Evolutionary conservation across 2,329 filamentous ascomycete species (phyloP).

Genomic region (Aspergillus tanneri): DNA sequence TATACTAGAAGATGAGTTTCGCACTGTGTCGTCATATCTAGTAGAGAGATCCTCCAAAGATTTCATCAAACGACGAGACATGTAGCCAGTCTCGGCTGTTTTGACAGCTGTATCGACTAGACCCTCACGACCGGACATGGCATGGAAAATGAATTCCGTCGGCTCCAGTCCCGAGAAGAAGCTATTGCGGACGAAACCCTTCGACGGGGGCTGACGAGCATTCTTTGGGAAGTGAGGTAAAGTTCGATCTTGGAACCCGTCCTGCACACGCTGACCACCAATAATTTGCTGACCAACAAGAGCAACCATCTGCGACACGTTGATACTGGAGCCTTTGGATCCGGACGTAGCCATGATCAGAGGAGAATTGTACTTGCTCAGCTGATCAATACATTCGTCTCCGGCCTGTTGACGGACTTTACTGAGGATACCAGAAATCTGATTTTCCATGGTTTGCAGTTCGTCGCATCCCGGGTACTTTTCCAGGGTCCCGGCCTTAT

Average conservation of each 20-base stretch:
- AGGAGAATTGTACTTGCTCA: slow-evolving; percentile 89
- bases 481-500: slow-evolving; percentile 75
- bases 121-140: slow-evolving; percentile 97
- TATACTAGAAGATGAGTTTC: slow-evolving; percentile 82
- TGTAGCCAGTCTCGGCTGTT: slow-evolving; percentile 97
- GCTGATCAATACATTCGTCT: slow-evolving; percentile 81
- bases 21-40: slow-evolving; percentile 90
- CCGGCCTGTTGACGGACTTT: slow-evolving; percentile 89
- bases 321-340: slow-evolving; percentile 95
- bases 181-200: slow-evolving; percentile 95
- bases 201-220: slow-evolving; percentile 84
- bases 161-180: slow-evolving; percentile 91
- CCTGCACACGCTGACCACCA: slow-evolving; percentile 82
- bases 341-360: slow-evolving; percentile 96
- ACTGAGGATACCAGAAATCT: slow-evolving; percentile 86
- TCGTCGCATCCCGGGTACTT: slow-evolving; percentile 88
- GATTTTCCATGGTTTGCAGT: slow-evolving; percentile 87
- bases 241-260: slow-evolving; percentile 94
- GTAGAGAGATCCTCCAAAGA: slow-evolving; percentile 92
- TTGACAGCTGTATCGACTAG: slow-evolving; percentile 98
- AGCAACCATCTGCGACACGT: slow-evolving; percentile 98
- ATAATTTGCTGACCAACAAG: slow-evolving; percentile 98
- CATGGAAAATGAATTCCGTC: slow-evolving; percentile 96
- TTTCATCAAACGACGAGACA: slow-evolving; percentile 98
- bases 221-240: slow-evolving; percentile 95